These are phyloP conservation scores for Schoenoplectus triqueter DNA, from an alignment of 202 grass and related monocot genomes.

Conservation along the genomic window DNA sequence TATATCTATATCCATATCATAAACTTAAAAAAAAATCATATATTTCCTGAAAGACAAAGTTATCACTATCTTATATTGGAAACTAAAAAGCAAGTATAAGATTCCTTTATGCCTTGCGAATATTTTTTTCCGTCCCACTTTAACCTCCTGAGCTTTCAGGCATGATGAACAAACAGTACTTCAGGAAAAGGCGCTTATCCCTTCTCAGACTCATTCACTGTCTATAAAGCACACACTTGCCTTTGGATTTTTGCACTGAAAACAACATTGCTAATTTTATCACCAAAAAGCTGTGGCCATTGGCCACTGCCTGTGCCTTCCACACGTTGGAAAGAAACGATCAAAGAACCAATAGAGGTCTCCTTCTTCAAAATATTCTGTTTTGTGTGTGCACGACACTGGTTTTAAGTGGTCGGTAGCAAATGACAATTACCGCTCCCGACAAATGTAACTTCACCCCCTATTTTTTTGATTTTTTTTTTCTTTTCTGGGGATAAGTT, in stretches of 20 bases:
- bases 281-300: constrained; percentile 52
- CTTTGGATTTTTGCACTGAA: constrained; percentile 38
- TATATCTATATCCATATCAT: neutral
- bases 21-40: neutral
- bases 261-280: constrained; percentile 44
- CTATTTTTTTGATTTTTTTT: neutral
- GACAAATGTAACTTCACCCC: constrained; percentile 14
- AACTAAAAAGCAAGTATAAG: constrained; percentile 22
- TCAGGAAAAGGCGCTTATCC: constrained; percentile 9
- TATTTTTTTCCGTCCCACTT: constrained; percentile 33
- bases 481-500: neutral
- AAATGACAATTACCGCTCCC: constrained; percentile 16
- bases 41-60: constrained; percentile 34
- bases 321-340: constrained; percentile 45
- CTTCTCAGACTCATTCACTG: constrained; percentile 7
- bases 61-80: constrained; percentile 38
- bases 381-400: constrained; percentile 29
- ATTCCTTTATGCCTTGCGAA: constrained; percentile 33
- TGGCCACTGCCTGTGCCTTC: constrained; percentile 41
- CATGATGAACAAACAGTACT: constrained; percentile 25
- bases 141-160: constrained; percentile 27
- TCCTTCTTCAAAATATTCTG: constrained; percentile 38
- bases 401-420: constrained; percentile 33
- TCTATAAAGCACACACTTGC: constrained; percentile 14
- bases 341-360: constrained; percentile 37